Conservation (phyloP, 768 basidiomycete genomes). For the Termitomyces sp. region DNA sequence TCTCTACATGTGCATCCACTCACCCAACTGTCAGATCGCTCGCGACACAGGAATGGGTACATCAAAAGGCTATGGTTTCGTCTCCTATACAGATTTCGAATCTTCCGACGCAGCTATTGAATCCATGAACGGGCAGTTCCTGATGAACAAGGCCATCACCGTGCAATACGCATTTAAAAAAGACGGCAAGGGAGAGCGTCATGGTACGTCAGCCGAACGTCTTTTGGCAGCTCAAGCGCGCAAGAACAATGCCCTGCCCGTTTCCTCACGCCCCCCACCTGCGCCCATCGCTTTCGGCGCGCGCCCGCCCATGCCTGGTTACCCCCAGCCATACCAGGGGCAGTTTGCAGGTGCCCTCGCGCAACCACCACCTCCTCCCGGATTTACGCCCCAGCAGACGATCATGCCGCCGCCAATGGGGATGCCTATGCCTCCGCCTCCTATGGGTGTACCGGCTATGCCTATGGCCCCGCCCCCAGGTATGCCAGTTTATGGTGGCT, state of each 20-base stretch:
- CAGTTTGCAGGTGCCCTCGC: slow-evolving; percentile 90
- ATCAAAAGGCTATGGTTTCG: slow-evolving; percentile 97
- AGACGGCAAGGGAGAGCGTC: slow-evolving; percentile 96
- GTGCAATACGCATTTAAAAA: slow-evolving; percentile 99
- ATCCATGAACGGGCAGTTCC: slow-evolving; percentile 95
- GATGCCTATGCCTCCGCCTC: slow-evolving; percentile 27
- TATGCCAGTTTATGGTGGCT: slow-evolving; percentile 47
- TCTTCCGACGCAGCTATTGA: slow-evolving; percentile 95
- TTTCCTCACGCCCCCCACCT: slow-evolving; percentile 68
- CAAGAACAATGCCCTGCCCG: slow-evolving; percentile 89
- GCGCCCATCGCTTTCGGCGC: slow-evolving; percentile 70
- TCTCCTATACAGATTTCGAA: slow-evolving; percentile 97
- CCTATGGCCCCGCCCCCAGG: slow-evolving; percentile 16
- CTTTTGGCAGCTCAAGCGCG: slow-evolving; percentile 92
- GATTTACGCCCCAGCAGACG: slow-evolving; percentile 71
- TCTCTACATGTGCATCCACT: background rate
- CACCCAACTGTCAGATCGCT: slow-evolving; percentile 60
- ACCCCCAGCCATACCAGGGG: slow-evolving; percentile 78
- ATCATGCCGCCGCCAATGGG: slow-evolving; percentile 48
- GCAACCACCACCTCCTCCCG: slow-evolving; percentile 75
- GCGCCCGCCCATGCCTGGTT: slow-evolving; percentile 59
- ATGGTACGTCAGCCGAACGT: slow-evolving; percentile 95
- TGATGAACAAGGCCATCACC: slow-evolving; percentile 97
- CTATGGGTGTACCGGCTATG: slow-evolving; percentile 23
- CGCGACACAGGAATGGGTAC: slow-evolving; percentile 79